A percentile compares a stretch with the other conserved stretches of the same genome.
phyloP scores from a whole-genome alignment of 495 filamentous ascomycete species.

The Terfezia claveryi region DNA sequence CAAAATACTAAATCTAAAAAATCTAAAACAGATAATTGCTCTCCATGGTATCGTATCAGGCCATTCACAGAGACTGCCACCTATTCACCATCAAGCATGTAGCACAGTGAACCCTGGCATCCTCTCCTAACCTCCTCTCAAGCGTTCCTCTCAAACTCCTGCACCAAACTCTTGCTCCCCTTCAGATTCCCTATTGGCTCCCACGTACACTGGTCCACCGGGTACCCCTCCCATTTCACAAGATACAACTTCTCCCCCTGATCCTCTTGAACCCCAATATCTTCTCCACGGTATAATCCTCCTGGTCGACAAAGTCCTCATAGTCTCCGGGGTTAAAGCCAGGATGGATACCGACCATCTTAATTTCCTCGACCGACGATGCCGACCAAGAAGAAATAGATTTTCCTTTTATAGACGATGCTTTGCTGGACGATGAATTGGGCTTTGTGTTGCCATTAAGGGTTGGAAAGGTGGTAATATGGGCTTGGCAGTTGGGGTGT shows the following conservation, averaged over 20 bases:
- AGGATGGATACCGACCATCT: too few relatives aligned
- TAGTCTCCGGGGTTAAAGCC: too few relatives aligned
- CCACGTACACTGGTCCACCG: neutral
- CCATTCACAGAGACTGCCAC: too few relatives aligned
- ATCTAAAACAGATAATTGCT: too few relatives aligned
- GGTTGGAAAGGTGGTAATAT: neutral
- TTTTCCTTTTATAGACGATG: neutral
- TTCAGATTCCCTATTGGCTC: neutral
- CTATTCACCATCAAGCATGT: too few relatives aligned
- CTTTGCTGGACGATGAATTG: neutral
- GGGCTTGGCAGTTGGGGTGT: neutral
- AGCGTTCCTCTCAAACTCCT: neutral
- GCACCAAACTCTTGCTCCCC: neutral
- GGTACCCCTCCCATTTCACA: slow-evolving; percentile 2
- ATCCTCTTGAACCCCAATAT: neutral
- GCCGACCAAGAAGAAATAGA: neutral
- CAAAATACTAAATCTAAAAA: too few relatives aligned
- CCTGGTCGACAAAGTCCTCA: neutral
- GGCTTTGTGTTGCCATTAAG: neutral
- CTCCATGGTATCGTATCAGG: too few relatives aligned
- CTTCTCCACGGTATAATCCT: neutral
- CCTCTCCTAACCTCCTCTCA: neutral
- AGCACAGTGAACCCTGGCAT: too few relatives aligned
- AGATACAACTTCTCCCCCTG: slow-evolving; percentile 1
- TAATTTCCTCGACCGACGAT: too few relatives aligned